These are phyloP conservation scores for Ophiognomonia clavigignenti-juglandacearum DNA, from an alignment of 2,329 filamentous ascomycete genomes.

Conservation along the genomic window DNA sequence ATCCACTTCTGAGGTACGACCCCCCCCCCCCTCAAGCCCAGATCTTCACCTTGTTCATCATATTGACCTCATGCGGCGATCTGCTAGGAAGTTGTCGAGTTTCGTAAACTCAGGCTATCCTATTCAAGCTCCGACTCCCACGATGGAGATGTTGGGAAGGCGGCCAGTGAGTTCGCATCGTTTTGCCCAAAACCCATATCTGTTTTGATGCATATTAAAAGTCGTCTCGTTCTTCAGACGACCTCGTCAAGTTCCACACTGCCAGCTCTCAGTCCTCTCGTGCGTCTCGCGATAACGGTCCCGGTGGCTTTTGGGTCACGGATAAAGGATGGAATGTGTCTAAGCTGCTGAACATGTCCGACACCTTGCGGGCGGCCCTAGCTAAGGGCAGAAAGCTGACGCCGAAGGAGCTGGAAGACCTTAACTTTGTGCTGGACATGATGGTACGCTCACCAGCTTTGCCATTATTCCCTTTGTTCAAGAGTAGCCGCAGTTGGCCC, in stretches of 20 bases:
- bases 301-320: conserved; percentile 7
- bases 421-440: conserved; percentile 12
- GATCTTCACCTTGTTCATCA: too few relatives aligned
- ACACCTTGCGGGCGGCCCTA: conserved; percentile 8
- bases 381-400: neutral
- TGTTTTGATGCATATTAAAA: neutral
- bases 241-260: neutral
- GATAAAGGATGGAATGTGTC: conserved; percentile 9
- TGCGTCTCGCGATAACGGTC: conserved; percentile 2
- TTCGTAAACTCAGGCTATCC: conserved; percentile 6
- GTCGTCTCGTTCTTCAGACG: neutral
- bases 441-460: neutral
- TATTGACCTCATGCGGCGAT: neutral
- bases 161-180: conserved; percentile 5
- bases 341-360: conserved; percentile 13
- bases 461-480: neutral
- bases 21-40: neutral
- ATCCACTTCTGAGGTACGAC: conserved; percentile 4
- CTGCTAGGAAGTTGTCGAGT: neutral
- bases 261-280: neutral
- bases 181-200: neutral
- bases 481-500: neutral
- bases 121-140: conserved; percentile 8
- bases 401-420: conserved; percentile 3
- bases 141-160: conserved; percentile 9